phyloP scores from a whole-genome alignment of 805 yeast genomes.

The Starmerella apis region DNA sequence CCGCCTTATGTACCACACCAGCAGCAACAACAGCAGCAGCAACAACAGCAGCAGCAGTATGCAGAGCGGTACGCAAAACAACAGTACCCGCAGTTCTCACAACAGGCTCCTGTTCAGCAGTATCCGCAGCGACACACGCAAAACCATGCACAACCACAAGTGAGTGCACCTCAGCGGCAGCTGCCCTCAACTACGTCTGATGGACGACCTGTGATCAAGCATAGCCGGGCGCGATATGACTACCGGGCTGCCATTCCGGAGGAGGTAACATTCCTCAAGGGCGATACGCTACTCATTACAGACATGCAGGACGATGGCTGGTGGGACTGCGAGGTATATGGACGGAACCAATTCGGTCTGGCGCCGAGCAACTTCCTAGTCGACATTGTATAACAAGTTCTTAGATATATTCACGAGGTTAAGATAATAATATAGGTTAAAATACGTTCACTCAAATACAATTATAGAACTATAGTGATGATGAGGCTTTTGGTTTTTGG shows the following conservation, averaged over 20 bases:
- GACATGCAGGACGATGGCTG: slow-evolving; percentile 59
- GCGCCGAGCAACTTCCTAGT: slow-evolving; percentile 51
- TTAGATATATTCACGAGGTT: background rate
- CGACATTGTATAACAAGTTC: background rate
- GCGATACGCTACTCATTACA: slow-evolving; percentile 44
- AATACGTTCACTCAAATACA: too few relatives aligned
- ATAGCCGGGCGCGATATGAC: slow-evolving; percentile 47
- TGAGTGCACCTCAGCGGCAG: background rate
- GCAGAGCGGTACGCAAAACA: background rate
- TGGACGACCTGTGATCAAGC: slow-evolving; percentile 45
- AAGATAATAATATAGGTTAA: background rate
- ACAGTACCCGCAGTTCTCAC: background rate
- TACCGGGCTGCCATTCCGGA: slow-evolving; percentile 52
- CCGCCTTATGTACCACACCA: background rate
- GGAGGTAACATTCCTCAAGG: slow-evolving; percentile 50
- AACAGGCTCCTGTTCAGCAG: slow-evolving; percentile 12
- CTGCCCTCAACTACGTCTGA: slow-evolving; percentile 43
- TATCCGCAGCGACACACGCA: background rate
- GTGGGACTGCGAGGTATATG: slow-evolving; percentile 58
- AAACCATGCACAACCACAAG: slow-evolving; percentile 1
- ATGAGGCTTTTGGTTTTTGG: too few relatives aligned
- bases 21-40: background rate
- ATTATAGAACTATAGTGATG: too few relatives aligned
- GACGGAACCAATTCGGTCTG: slow-evolving; percentile 38
- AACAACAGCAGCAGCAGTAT: background rate